Base-by-base conservation (phyloP, 257 asterid species). In the Ilex aquifolium region DNA sequence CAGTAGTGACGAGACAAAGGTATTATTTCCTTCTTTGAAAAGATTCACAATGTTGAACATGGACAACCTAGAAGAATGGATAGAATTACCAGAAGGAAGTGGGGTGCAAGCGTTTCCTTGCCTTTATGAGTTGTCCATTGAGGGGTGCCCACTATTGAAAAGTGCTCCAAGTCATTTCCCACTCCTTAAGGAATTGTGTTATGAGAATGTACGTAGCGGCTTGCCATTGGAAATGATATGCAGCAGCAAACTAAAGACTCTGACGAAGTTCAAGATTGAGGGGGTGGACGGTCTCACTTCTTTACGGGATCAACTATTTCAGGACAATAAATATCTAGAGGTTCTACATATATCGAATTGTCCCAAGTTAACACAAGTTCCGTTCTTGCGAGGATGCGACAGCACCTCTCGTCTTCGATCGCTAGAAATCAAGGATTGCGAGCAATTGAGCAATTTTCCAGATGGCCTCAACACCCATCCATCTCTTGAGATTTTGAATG, bases 121-220 rank as follows among this genome's bases (percentile, higher is more conserved):
- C 21, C 76, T 76, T 13, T 44, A 73, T 50, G 3, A 2, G 30
- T 54, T 80, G 66, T 2, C 0, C 1, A 60, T 79, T 40, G 0
- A 0, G 0, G 10, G 8, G 0, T 79, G 80, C 48, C 30, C 16
- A 15, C 11, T 13, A 2, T 40, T 79, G 60, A 40, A 4, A 40
- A 60, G 27, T 16, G 57, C 68, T 63, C 84, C 81, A 9, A 69
- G 65, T 70, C 69, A 54, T 48, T 74, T 71, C 27, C 71, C 70
- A 6, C 29, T 65, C 42, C 75, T 76, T 0, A 54, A 64, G 30
- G 1, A 46, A 42, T 57, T 73, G 53, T 46, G 73, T 3, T 0
- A 2, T 0, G 1, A 1, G 1, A 21, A 1, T 0, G 16, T 57
- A 4, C 54, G 59, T 6, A 51, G 60, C 27, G 29, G 30, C 10